phyloP scores from a whole-genome alignment of 192 early-diverging fungal species.

The Coemansia nantahalensis region DNA sequence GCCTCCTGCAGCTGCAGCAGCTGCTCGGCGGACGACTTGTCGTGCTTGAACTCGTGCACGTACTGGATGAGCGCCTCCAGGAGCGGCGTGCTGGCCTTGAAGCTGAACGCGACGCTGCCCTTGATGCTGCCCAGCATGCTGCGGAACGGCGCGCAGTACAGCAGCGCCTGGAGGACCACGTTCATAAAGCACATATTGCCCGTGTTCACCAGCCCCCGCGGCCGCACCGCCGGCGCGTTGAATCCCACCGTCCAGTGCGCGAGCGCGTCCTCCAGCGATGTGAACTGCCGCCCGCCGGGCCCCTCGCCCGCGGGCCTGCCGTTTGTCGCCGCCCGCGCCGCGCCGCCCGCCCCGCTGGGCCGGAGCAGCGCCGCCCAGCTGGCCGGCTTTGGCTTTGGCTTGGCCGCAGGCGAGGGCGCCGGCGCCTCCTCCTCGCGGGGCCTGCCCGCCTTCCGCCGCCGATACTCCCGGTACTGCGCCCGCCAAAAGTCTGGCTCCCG shows the following conservation, averaged over 20 bases:
- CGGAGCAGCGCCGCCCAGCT: constrained; percentile 46
- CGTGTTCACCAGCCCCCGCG: constrained; percentile 92
- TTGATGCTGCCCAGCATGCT: constrained; percentile 73
- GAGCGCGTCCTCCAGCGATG: constrained; percentile 36
- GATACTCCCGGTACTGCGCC: constrained; percentile 20
- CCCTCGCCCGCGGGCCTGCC: not conserved
- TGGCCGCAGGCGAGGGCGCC: constrained; percentile 1
- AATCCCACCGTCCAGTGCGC: constrained; percentile 22
- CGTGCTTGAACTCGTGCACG: constrained; percentile 43
- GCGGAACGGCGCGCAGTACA: constrained; percentile 92
- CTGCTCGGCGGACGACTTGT: constrained; percentile 39
- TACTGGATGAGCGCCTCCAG: constrained; percentile 71
- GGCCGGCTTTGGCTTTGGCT: constrained; percentile 27
- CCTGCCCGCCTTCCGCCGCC: constrained; percentile 14
- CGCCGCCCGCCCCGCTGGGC: not conserved
- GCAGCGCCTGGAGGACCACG: constrained; percentile 89
- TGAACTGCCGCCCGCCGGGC: constrained; percentile 14
- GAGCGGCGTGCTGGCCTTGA: constrained; percentile 76
- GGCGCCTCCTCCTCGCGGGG: not conserved
- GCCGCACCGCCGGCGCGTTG: constrained; percentile 57
- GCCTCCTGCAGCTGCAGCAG: constrained; percentile 30
- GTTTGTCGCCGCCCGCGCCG: not conserved
- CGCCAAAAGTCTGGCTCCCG: constrained; percentile 33
- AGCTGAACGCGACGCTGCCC: constrained; percentile 62
- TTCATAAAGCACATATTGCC: constrained; percentile 99